phyloP scores from a whole-genome alignment of 768 basidiomycete genomes.

The Mycena polygramma region DNA sequence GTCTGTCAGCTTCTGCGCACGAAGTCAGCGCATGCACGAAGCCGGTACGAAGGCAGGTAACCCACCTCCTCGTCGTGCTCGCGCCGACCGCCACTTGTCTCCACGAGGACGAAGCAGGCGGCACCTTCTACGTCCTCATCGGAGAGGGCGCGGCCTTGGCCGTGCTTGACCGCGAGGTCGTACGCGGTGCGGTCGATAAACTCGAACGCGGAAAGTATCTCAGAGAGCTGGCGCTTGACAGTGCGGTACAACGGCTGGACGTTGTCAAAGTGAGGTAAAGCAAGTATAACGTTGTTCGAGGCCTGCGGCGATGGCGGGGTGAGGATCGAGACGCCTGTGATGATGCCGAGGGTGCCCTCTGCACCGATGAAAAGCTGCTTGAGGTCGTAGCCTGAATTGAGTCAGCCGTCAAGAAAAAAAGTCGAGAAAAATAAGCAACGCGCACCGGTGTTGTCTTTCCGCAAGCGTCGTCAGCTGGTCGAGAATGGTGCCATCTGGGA shows the following conservation, averaged over 20 bases:
- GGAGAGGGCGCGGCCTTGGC: slow-evolving; percentile 81
- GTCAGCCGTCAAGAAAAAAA: slow-evolving; percentile 4
- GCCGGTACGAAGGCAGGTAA: slow-evolving; percentile 16
- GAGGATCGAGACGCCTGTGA: slow-evolving; percentile 95
- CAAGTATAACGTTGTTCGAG: slow-evolving; percentile 92
- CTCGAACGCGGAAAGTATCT: slow-evolving; percentile 98
- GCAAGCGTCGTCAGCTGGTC: slow-evolving; percentile 89
- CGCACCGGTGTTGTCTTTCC: slow-evolving; percentile 97
- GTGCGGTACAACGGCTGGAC: slow-evolving; percentile 88
- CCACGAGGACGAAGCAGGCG: slow-evolving; percentile 91
- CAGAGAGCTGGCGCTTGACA: slow-evolving; percentile 86
- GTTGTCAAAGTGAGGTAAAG: slow-evolving; percentile 87
- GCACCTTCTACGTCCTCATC: slow-evolving; percentile 83
- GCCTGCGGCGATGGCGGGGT: slow-evolving; percentile 87
- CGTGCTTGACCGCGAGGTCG: slow-evolving; percentile 86
- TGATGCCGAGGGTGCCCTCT: slow-evolving; percentile 95
- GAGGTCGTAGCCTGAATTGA: slow-evolving; percentile 87
- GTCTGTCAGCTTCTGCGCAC: slow-evolving; percentile 82
- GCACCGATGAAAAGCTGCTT: slow-evolving; percentile 99
- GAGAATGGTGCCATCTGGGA: slow-evolving; percentile 93
- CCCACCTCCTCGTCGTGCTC: slow-evolving; percentile 94
- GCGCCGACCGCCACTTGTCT: slow-evolving; percentile 92
- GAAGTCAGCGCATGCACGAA: not conserved
- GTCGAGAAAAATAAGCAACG: slow-evolving; percentile 3
- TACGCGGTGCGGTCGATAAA: slow-evolving; percentile 92